Evolutionary conservation across 495 filamentous ascomycete genomes (phyloP).

Genomic region (Schizothecium vesticola): DNA sequence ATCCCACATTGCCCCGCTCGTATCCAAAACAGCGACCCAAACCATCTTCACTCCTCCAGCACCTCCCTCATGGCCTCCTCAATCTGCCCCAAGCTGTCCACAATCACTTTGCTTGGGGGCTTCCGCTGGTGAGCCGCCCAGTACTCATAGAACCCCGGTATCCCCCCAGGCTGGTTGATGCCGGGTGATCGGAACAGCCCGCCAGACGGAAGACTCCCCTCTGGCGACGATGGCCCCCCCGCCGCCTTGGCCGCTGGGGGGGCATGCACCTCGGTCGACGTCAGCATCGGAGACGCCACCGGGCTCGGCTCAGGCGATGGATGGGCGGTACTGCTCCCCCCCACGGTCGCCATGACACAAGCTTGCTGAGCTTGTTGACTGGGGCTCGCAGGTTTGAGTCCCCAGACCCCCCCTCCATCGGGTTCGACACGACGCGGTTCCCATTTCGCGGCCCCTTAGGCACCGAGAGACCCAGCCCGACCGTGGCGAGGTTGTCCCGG

Average conservation of each 20-base stretch:
- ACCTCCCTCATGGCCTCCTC: conserved; percentile 40
- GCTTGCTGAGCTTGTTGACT: conserved; percentile 29
- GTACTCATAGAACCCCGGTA: conserved; percentile 47
- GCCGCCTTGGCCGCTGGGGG: conserved; percentile 6
- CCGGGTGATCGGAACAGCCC: conserved; percentile 38
- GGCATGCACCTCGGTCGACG: neutral
- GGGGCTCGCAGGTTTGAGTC: conserved; percentile 8
- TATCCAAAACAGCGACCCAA: neutral
- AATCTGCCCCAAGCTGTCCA: conserved; percentile 34
- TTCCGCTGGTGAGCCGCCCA: conserved; percentile 35
- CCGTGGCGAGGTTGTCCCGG: conserved; percentile 35
- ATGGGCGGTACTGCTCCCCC: conserved; percentile 15
- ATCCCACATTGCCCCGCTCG: neutral
- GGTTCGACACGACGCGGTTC: conserved; percentile 18
- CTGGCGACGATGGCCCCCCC: conserved; percentile 7
- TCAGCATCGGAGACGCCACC: conserved; percentile 11
- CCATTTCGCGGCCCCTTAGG: conserved; percentile 11
- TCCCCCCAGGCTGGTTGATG: conserved; percentile 49
- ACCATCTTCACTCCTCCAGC: conserved; percentile 23
- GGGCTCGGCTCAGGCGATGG: conserved; percentile 15
- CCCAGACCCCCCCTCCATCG: neutral
- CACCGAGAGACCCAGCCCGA: conserved; percentile 19
- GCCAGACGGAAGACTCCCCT: conserved; percentile 16
- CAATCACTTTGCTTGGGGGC: conserved; percentile 38
- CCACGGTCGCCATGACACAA: conserved; percentile 47